Base-by-base conservation (phyloP, 2,329 filamentous ascomycete species). In the Beauveria asiatica region DNA sequence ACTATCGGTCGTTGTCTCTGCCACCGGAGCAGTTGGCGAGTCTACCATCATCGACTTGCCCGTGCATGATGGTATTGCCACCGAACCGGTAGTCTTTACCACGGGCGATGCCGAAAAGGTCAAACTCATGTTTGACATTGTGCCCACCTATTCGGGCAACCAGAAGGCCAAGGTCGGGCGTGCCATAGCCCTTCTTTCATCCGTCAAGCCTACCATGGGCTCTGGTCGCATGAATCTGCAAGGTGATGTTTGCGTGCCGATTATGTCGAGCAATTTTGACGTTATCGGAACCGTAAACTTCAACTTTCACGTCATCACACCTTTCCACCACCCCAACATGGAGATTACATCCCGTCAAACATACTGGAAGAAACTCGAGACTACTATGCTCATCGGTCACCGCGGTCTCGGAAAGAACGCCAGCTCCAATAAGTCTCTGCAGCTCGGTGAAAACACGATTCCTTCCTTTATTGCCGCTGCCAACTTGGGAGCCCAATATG, bases 241-340 rank as follows among this genome's bases (percentile, higher is more conserved):
- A 72, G 92, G 92, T 21, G 94, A 97, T 69, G 84, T 96, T 42
- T 93, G 89, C 62, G 89, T 99, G 10, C 94, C 94, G 0, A 94
- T 99, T 63, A 82, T 97, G 68, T 89, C 89, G 37, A 86, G 87
- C 41, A 90, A 83, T 62, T 77, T 97, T 39, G 93, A 97, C 62
- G 87, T 97, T 10, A 97, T 99, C 65, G 95, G 94, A 17, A 86
- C 88, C 0, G 90, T 99, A 65, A 96, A 96, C 68, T 99, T 99
- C 80, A 97, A 97, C 73, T 97, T 97, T 71, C 77, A 96, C 37
- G 84, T 97, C 68, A 92, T 99, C 67, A 97, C 91, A 0, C 93
- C 94, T 0, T 99, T 99, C 74, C 83, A 86, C 19, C 94, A 97
- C 71, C 90, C 91, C 7, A 95, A 95, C 62, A 94, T 99, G 88